Evolutionary conservation across 2,329 filamentous ascomycete species (phyloP).

Genomic region (Exserohilum rostratum): DNA sequence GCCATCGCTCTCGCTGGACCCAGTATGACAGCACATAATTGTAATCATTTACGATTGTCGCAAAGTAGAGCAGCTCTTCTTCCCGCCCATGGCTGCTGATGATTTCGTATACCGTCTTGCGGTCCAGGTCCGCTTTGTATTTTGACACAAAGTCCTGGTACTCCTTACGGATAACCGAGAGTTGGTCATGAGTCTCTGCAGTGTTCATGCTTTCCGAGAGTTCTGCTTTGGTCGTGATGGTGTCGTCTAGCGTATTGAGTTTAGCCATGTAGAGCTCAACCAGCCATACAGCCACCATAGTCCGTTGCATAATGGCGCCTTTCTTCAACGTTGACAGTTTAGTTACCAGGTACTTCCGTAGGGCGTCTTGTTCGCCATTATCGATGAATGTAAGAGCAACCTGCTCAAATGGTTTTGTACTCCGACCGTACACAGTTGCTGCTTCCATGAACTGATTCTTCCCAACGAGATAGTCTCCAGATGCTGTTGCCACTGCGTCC

Average conservation of each 20-base stretch:
- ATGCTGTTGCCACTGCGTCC: slow-evolving; percentile 89
- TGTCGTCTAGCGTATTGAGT: slow-evolving; percentile 91
- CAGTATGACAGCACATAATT: slow-evolving; percentile 96
- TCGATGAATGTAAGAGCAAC: slow-evolving; percentile 92
- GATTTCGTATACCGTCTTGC: slow-evolving; percentile 91
- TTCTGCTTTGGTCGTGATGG: slow-evolving; percentile 87
- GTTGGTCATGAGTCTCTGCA: slow-evolving; percentile 72
- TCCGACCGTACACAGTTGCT: slow-evolving; percentile 88
- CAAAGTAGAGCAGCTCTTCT: slow-evolving; percentile 89
- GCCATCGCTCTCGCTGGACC: slow-evolving; percentile 94
- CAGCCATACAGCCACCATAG: slow-evolving; percentile 95
- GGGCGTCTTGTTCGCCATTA: slow-evolving; percentile 83
- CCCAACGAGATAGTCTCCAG: slow-evolving; percentile 82
- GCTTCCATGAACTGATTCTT: slow-evolving; percentile 86
- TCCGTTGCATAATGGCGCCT: slow-evolving; percentile 84
- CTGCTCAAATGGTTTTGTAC: slow-evolving; percentile 96
- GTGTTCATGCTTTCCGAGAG: slow-evolving; percentile 73
- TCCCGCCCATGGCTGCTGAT: slow-evolving; percentile 95
- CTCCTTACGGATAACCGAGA: slow-evolving; percentile 73
- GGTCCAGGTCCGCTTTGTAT: slow-evolving; percentile 86
- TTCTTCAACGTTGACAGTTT: slow-evolving; percentile 85
- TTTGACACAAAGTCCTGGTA: slow-evolving; percentile 87
- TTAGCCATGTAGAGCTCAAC: slow-evolving; percentile 98
- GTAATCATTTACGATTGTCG: slow-evolving; percentile 86
- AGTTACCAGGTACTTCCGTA: slow-evolving; percentile 85